Conservation (phyloP, 2,329 filamentous ascomycete species). For the Fusarium lateritium region DNA sequence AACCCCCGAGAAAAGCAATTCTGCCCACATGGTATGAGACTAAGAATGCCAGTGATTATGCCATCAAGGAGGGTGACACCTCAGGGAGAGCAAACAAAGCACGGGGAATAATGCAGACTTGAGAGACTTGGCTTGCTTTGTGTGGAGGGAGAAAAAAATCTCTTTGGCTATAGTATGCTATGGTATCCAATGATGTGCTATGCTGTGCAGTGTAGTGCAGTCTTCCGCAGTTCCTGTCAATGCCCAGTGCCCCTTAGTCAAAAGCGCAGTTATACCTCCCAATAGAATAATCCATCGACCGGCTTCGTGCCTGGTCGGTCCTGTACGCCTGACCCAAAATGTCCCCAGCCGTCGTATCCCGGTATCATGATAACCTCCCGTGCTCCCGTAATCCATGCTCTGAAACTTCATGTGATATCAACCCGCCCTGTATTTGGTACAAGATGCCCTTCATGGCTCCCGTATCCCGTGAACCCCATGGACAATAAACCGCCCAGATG, state of each 20-base stretch:
- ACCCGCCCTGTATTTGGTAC: constrained; percentile 53
- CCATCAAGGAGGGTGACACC: constrained; percentile 14
- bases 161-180: constrained; percentile 50
- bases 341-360: constrained; percentile 50
- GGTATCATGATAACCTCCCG: constrained; percentile 52
- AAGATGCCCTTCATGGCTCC: constrained; percentile 48
- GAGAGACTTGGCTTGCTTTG: constrained; percentile 36
- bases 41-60: constrained; percentile 13
- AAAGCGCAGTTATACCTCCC: constrained; percentile 45
- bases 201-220: constrained; percentile 49
- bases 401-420: constrained; percentile 53
- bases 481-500: constrained; percentile 45
- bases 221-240: constrained; percentile 49
- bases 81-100: constrained; percentile 13
- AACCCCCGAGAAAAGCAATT: constrained; percentile 42
- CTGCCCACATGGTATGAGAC: constrained; percentile 22
- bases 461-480: constrained; percentile 43
- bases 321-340: constrained; percentile 48
- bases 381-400: constrained; percentile 55
- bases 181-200: constrained; percentile 50
- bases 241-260: constrained; percentile 41
- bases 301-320: constrained; percentile 47
- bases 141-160: constrained; percentile 44
- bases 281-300: constrained; percentile 43
- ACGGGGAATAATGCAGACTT: constrained; percentile 25